These are phyloP conservation scores for Vitis rotundifolia DNA, from an alignment of 164 flowering plant genomes.

Conservation along the genomic window DNA sequence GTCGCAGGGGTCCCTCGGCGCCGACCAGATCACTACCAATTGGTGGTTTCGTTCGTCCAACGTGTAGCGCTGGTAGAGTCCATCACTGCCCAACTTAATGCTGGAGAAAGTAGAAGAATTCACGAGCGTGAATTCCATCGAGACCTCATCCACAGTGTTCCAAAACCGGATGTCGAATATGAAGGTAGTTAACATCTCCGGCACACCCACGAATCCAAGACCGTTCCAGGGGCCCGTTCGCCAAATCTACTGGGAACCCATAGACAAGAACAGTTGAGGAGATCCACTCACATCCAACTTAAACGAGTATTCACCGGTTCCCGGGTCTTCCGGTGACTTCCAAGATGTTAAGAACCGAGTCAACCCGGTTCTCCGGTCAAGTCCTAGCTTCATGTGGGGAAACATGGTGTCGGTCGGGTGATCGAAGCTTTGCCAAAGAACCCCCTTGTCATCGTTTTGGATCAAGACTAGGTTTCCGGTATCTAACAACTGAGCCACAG, in stretches of 20 bases:
- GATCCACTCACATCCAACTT: constrained; percentile 21
- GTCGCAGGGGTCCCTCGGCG: constrained; percentile 32
- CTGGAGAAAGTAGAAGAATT: constrained; percentile 1
- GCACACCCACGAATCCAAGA: background rate
- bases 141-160: background rate
- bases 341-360: constrained; percentile 45
- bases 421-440: constrained; percentile 56
- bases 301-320: constrained; percentile 24
- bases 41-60: constrained; percentile 8
- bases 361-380: constrained; percentile 29
- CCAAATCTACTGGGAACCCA: constrained; percentile 7
- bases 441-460: background rate
- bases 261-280: constrained; percentile 23
- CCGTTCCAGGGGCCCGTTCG: constrained; percentile 47
- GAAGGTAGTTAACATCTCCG: background rate
- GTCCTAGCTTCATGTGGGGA: constrained; percentile 44
- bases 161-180: background rate
- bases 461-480: constrained; percentile 41
- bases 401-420: constrained; percentile 35
- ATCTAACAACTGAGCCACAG: constrained; percentile 30
- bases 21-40: constrained; percentile 25
- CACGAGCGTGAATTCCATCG: background rate
- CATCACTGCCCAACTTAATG: constrained; percentile 14
- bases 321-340: constrained; percentile 44
- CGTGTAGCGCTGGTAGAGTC: constrained; percentile 10